These are phyloP conservation scores for Trebouxia sp. DNA, from an alignment of 139 green algal genomes.

Conservation along the genomic window DNA sequence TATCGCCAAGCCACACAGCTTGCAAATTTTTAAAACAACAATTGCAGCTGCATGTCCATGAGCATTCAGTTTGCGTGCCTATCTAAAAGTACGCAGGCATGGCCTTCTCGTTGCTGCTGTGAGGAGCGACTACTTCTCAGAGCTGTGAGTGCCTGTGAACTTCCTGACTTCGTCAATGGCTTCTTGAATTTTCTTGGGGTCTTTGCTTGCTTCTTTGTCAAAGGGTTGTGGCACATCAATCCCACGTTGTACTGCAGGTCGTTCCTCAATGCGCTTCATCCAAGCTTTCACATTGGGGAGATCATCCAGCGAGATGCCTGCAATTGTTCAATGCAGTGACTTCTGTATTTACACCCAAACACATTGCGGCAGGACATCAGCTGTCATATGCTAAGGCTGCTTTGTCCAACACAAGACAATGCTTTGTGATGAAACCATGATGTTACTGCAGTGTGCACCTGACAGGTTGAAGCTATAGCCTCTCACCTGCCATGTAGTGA, in stretches of 20 bases:
- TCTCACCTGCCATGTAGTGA: conserved; percentile 35
- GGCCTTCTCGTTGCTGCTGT: too few species aligned
- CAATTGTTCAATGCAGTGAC: not conserved
- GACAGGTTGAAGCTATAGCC: not conserved
- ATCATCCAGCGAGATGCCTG: conserved; percentile 32
- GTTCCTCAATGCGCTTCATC: conserved; percentile 38
- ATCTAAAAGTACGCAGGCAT: too few species aligned
- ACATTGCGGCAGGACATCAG: not conserved
- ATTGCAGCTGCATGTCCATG: too few species aligned
- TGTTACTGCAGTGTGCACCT: not conserved
- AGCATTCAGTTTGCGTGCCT: too few species aligned
- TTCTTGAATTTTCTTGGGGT: conserved; percentile 9
- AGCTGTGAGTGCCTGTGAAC: not conserved
- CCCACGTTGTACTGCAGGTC: conserved; percentile 41
- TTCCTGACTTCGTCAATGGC: conserved; percentile 6
- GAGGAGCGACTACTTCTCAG: too few species aligned
- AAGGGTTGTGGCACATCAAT: conserved; percentile 39
- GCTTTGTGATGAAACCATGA: not conserved
- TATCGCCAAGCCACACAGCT: too few species aligned
- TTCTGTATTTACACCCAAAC: not conserved
- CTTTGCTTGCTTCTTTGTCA: not conserved
- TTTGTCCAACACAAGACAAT: not conserved
- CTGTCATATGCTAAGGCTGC: not conserved
- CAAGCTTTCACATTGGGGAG: conserved; percentile 44
- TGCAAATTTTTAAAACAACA: too few species aligned